phyloP scores from a whole-genome alignment of 192 early-diverging fungal genomes.

The Umbelopsis sp. region DNA sequence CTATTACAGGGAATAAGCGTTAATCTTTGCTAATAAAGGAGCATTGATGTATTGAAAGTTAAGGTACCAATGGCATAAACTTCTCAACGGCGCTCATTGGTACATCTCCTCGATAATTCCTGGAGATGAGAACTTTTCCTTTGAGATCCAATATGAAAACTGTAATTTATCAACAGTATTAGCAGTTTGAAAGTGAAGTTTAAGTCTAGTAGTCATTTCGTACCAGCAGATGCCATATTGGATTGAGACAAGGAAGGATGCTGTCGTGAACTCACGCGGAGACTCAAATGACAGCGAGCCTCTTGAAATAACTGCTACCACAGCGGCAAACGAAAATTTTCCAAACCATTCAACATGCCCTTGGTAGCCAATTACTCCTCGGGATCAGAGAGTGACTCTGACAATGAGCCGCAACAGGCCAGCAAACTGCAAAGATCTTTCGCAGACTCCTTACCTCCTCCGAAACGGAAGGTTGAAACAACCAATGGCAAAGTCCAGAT shows the following conservation, averaged over 20 bases:
- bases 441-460: background rate
- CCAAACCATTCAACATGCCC: background rate
- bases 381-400: constrained; percentile 1
- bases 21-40: background rate
- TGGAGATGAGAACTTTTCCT: constrained; percentile 97
- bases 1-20: background rate
- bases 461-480: background rate
- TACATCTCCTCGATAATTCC: constrained; percentile 98
- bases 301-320: background rate
- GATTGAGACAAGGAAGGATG: background rate
- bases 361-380: constrained; percentile 1
- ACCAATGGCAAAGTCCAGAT: constrained; percentile 2
- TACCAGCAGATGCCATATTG: constrained; percentile 20
- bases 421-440: background rate
- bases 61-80: constrained; percentile 90
- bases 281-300: background rate
- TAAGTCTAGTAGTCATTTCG: background rate
- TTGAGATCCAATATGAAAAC: constrained; percentile 96
- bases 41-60: background rate
- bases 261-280: constrained; percentile 1
- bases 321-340: constrained; percentile 12
- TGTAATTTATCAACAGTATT: constrained; percentile 53
- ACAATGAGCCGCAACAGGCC: background rate
- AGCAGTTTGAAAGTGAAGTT: background rate
- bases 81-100: constrained; percentile 95